phyloP scores from a whole-genome alignment of 129 eudicot genomes.

The Flaveria robusta region DNA sequence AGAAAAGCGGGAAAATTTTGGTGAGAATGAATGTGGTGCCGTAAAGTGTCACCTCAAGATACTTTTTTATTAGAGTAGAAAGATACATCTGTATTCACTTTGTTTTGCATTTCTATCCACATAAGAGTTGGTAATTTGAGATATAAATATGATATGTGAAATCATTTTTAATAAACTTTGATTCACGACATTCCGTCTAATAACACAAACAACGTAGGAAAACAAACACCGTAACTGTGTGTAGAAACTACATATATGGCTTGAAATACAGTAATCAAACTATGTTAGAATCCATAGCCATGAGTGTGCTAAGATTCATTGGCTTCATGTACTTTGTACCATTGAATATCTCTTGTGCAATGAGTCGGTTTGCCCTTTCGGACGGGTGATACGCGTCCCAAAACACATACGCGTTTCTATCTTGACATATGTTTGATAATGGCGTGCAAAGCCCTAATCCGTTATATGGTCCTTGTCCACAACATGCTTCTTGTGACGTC shows the following conservation, averaged over 20 bases:
- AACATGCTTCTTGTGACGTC: slow-evolving; percentile 66
- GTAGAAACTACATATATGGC: slow-evolving; percentile 5
- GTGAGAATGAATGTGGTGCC: no score
- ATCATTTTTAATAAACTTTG: not conserved
- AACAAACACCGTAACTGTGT: not conserved
- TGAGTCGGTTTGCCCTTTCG: slow-evolving; percentile 59
- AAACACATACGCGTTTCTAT: slow-evolving; percentile 55
- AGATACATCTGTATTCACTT: no score
- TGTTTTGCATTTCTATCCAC: no score
- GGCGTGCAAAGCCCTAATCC: slow-evolving; percentile 73
- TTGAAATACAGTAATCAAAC: not conserved
- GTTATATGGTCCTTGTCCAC: slow-evolving; percentile 79
- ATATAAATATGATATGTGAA: not conserved
- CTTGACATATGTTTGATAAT: slow-evolving; percentile 53
- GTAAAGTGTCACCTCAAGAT: no score
- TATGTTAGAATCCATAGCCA: slow-evolving; percentile 46
- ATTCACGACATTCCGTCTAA: not conserved
- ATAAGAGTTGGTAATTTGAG: no score
- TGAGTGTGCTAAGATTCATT: slow-evolving; percentile 52
- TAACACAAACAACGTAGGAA: slow-evolving; percentile 3
- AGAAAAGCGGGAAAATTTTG: no score
- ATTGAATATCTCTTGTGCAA: slow-evolving; percentile 47
- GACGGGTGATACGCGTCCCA: slow-evolving; percentile 79
- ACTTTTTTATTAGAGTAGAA: no score
- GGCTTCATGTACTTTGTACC: slow-evolving; percentile 58